Base-by-base conservation (phyloP, 2,329 filamentous ascomycete species). In the Colletotrichum aenigma region DNA sequence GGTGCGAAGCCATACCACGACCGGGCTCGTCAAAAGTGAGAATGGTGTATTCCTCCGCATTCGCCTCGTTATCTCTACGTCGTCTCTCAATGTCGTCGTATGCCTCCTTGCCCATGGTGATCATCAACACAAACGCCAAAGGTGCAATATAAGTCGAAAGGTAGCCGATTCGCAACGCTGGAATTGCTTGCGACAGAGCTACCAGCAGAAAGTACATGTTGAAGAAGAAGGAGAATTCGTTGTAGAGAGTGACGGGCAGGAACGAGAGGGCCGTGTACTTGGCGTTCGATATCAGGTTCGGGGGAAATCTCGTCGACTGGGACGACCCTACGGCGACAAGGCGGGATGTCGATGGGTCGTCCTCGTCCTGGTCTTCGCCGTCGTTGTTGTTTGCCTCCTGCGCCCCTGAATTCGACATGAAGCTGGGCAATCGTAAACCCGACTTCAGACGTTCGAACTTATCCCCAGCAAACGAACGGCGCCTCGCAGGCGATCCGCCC, bases 191-290 rank as follows among this genome's bases (percentile, higher is more conserved):
- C 48, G 96, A 98, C 66, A 98, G 86, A 8, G 97, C 97, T 66
- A 99, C 97, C 30, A 98, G 92, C 71, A 99, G 89, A 84, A 99
- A 99, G 84, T 99, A 99, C 89, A 98, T 95, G 89, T 99, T 99
- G 89, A 99, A 98, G 87, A 99, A 99, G 88, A 98, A 99, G 75
- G 96, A 98, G 84, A 99, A 99, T 83, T 99, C 97, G 86, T 98
- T 98, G 86, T 98, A 99, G 26, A 99, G 88, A 0, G 97, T 99
- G 68, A 96, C 90, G 4, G 97, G 97, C 16, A 99, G 90, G 85
- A 99, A 99, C 68, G 94, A 98, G 88, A 96, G 94, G 2, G 96
- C 93, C 34, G 96, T 98, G 84, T 99, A 99, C 89, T 98, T 99
- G 71, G 97, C 96, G 83, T 99, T 98, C 43, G 96, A 98, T 65